Evolutionary conservation across 768 basidiomycete genomes (phyloP).

Genomic region (Floccularia luteovirens): DNA sequence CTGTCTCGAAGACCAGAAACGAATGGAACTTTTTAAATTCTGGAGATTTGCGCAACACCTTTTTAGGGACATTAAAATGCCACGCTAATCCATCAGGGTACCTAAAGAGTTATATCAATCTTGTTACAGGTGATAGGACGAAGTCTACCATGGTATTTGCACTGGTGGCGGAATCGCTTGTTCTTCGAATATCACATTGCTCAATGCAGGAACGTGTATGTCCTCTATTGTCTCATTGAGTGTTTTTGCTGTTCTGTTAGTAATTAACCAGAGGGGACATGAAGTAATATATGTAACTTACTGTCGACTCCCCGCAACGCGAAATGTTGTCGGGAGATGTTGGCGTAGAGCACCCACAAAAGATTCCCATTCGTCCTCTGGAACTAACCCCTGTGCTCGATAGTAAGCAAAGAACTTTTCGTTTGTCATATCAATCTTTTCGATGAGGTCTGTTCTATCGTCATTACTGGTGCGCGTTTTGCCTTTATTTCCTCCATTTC

Average conservation of each 20-base stretch:
- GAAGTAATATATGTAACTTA: constrained; percentile 33
- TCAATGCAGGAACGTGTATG: constrained; percentile 71
- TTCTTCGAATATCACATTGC: constrained; percentile 68
- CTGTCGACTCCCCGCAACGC: constrained; percentile 86
- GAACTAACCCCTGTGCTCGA: constrained; percentile 66
- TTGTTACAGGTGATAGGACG: not conserved
- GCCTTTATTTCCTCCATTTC: too few species aligned
- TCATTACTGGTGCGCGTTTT: too few species aligned
- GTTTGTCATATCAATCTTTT: constrained; percentile 63
- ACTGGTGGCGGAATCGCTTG: constrained; percentile 70
- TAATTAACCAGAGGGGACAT: not conserved
- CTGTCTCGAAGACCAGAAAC: constrained; percentile 96
- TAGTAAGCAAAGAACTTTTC: constrained; percentile 64
- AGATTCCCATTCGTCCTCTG: constrained; percentile 70
- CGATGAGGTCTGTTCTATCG: constrained; percentile 43
- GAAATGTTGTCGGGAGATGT: constrained; percentile 89
- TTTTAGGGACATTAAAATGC: constrained; percentile 92
- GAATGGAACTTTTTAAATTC: constrained; percentile 95
- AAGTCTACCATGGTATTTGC: constrained; percentile 72
- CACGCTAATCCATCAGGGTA: constrained; percentile 94
- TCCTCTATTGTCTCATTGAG: constrained; percentile 76
- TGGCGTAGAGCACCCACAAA: constrained; percentile 60
- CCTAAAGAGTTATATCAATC: constrained; percentile 34
- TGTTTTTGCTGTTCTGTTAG: constrained; percentile 50
- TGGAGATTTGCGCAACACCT: constrained; percentile 75